Base-by-base conservation (phyloP, 2,329 filamentous ascomycete genomes). In the Cryphonectria japonica region DNA sequence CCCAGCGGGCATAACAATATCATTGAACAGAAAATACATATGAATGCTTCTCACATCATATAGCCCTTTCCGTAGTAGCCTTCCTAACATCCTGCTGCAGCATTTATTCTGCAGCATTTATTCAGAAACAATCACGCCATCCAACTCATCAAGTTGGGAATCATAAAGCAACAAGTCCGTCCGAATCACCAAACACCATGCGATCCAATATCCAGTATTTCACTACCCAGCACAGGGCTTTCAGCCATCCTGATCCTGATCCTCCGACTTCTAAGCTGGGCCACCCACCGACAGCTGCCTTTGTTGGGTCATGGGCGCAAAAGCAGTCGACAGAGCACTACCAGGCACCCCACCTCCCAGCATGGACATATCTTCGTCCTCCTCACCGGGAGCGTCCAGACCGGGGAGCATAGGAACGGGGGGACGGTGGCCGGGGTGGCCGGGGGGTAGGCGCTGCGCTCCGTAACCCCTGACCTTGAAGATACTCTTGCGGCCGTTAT, bases 401-500 rank as follows among this genome's bases (percentile, higher is more conserved):
- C 83, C 72, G 13, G 82, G 74, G 37, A 73, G 68, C 26, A 73
- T 41, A 54, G 71, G 71, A 16, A 73, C 69, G 16, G 71, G 71
- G 13, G 69, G 71, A 29, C 71, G 69, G 37, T 73, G 71, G 14
- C 82, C 84, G 0, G 82, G 82, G 74, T 88, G 86, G 5, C 82
- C 83, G 0, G 86, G 84, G 0, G 85, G 82, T 34, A 88, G 79
- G 74, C 81, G 86, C 78, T 90, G 88, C 19, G 85, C 83, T 2
- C 88, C 88, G 71, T 82, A 86, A 14, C 88, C 88, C 8, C 82
- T 81, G 2, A 91, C 87, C 73, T 85, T 87, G 78, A 91, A 91
- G 34, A 91, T 91, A 73, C 91, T 91, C 71, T 87, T 85, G 29
- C 87, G 86, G 11, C 89, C 89, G 57, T 88, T 88, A 73, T 91